Percentiles rank a stretch among this genome's conserved stretches.
Conservation (phyloP, 306 rosid genomes). For the Cicer pinnatifidum region DNA sequence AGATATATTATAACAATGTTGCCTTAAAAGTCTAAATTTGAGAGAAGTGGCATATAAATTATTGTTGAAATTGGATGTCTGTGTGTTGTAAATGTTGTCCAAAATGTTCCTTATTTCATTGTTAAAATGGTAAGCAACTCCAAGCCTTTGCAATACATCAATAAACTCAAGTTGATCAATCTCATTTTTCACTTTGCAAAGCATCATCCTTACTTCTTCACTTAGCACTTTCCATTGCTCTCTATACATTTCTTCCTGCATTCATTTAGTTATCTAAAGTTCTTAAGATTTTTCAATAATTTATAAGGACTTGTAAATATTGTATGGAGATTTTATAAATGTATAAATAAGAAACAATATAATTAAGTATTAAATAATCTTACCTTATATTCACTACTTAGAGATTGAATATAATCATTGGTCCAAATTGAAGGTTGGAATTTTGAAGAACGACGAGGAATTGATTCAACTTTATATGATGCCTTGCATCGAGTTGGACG, state of each 20-base stretch:
- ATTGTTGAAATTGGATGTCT: background rate
- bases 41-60: constrained; percentile 2
- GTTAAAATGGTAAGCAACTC: background rate
- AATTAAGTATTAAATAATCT: background rate
- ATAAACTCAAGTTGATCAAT: constrained; percentile 10
- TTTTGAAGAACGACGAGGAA: constrained; percentile 19
- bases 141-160: constrained; percentile 5
- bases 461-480: background rate
- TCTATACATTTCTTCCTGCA: no score
- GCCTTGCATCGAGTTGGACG: background rate
- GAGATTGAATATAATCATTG: constrained; percentile 9
- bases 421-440: constrained; percentile 34
- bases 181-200: background rate
- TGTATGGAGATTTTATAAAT: no score
- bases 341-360: background rate
- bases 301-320: no score
- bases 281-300: no score
- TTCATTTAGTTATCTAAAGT: no score
- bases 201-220: constrained; percentile 13
- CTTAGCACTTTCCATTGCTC: background rate
- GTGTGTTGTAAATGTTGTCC: background rate
- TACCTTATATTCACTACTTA: constrained; percentile 12
- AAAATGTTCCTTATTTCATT: background rate
- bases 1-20: constrained; percentile 1
- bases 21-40: background rate